A percentile compares a stretch with the other conserved stretches of the same genome.
Conservation (phyloP, 805 yeast species). For the Sungouiella thailandica region DNA sequence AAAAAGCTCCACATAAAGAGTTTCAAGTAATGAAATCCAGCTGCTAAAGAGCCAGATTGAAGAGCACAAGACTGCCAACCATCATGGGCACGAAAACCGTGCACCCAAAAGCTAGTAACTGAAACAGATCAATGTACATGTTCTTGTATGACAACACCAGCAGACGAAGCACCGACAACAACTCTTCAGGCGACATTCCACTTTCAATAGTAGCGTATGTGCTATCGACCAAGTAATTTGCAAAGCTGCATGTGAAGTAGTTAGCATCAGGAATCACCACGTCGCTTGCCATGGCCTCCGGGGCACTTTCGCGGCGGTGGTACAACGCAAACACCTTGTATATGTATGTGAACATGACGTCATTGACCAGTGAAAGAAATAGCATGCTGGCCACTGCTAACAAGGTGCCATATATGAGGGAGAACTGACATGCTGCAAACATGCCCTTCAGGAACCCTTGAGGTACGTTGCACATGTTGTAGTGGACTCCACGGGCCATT, state of each 20-base stretch:
- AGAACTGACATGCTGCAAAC: slow-evolving; percentile 6
- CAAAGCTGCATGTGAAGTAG: slow-evolving; percentile 4
- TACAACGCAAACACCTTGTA: slow-evolving; percentile 8
- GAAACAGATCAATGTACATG: slow-evolving; percentile 6
- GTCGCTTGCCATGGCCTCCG: background rate
- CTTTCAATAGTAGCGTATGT: slow-evolving; percentile 4
- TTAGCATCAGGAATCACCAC: slow-evolving; percentile 4
- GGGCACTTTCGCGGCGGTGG: background rate
- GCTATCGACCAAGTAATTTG: slow-evolving; percentile 9
- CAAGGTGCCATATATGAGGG: slow-evolving; percentile 7
- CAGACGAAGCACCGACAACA: background rate
- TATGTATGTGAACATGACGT: slow-evolving; percentile 8
- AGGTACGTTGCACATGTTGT: background rate
- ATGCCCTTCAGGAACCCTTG: slow-evolving; percentile 2
- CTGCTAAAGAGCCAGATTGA: too few relatives aligned
- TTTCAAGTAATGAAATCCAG: too few relatives aligned
- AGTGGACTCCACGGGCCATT: slow-evolving; percentile 1
- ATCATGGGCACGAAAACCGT: slow-evolving; percentile 10
- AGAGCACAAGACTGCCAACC: slow-evolving; percentile 1
- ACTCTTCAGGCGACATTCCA: background rate
- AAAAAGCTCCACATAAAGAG: too few relatives aligned
- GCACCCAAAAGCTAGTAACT: slow-evolving; percentile 8
- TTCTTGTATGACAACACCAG: background rate
- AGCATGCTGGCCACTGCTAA: slow-evolving; percentile 4
- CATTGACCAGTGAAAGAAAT: slow-evolving; percentile 6